phyloP scores from a whole-genome alignment of 768 basidiomycete species.

The Mycena vitilis region DNA sequence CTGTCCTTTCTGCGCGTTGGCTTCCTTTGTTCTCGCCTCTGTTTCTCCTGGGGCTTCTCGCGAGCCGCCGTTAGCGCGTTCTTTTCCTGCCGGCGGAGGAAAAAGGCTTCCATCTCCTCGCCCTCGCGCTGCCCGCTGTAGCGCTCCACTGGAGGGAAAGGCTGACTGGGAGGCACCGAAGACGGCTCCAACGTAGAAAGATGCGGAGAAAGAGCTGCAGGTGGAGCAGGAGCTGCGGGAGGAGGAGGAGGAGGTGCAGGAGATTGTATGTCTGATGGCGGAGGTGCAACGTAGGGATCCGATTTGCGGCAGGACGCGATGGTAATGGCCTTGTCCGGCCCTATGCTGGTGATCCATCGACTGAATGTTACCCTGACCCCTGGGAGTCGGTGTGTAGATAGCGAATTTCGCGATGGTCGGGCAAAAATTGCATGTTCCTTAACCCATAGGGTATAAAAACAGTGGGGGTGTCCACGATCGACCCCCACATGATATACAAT shows the following conservation, averaged over 20 bases:
- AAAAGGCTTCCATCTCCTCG: not conserved
- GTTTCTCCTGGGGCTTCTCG: not conserved
- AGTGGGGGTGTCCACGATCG: not conserved
- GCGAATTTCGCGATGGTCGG: not conserved
- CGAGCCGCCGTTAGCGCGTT: not conserved
- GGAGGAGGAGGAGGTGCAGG: too few relatives aligned
- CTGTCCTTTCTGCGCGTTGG: not conserved
- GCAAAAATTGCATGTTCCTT: not conserved
- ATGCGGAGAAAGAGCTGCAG: too few relatives aligned
- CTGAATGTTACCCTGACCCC: not conserved
- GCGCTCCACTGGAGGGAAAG: slow-evolving; percentile 12
- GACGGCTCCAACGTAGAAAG: too few relatives aligned
- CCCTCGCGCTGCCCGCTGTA: not conserved
- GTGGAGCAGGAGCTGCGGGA: too few relatives aligned
- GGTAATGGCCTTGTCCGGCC: too few relatives aligned
- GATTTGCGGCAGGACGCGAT: too few relatives aligned
- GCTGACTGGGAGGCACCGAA: not conserved
- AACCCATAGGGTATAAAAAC: not conserved
- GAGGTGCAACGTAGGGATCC: too few relatives aligned
- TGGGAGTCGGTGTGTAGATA: not conserved
- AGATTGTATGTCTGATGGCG: too few relatives aligned
- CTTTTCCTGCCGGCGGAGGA: not conserved
- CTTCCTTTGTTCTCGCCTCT: not conserved
- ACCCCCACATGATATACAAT: not conserved
- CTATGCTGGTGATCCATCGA: not conserved